A percentile compares a stretch with the other conserved stretches of the same genome.
These are phyloP conservation scores for Magnolia changhungtana DNA, from an alignment of 164 flowering plant species.

Conservation along the genomic window DNA sequence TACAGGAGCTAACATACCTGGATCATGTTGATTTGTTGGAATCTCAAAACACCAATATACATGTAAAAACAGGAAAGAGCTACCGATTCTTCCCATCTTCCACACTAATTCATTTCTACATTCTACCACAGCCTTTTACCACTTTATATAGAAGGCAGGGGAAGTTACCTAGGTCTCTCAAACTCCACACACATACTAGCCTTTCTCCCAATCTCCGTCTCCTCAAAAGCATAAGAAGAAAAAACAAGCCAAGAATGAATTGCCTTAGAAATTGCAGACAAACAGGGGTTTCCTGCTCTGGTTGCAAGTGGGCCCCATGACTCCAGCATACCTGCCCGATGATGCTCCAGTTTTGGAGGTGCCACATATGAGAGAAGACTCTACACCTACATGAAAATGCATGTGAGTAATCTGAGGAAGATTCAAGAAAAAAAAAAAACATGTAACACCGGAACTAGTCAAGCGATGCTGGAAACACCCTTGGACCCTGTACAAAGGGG, in stretches of 20 bases:
- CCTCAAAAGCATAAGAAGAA: not conserved
- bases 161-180: not conserved
- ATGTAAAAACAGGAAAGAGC: not conserved
- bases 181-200: not conserved
- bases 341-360: not conserved
- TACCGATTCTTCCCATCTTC: not conserved
- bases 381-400: not conserved
- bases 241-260: constrained; percentile 7
- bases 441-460: not conserved
- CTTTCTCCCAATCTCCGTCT: not conserved
- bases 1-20: not conserved
- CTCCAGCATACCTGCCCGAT: constrained; percentile 19
- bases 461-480: constrained; percentile 13
- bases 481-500: not conserved
- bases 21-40: not conserved
- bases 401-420: not conserved
- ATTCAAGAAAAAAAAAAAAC: not conserved
- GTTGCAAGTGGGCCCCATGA: constrained; percentile 5
- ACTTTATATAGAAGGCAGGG: not conserved
- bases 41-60: not conserved
- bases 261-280: constrained; percentile 21
- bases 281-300: constrained; percentile 20
- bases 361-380: not conserved
- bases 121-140: not conserved
- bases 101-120: not conserved